A percentile compares a stretch with the other conserved stretches of the same genome.
These are phyloP conservation scores for Meyerozyma athensensis DNA, from an alignment of 1,139 yeast genomes.

Conservation along the genomic window DNA sequence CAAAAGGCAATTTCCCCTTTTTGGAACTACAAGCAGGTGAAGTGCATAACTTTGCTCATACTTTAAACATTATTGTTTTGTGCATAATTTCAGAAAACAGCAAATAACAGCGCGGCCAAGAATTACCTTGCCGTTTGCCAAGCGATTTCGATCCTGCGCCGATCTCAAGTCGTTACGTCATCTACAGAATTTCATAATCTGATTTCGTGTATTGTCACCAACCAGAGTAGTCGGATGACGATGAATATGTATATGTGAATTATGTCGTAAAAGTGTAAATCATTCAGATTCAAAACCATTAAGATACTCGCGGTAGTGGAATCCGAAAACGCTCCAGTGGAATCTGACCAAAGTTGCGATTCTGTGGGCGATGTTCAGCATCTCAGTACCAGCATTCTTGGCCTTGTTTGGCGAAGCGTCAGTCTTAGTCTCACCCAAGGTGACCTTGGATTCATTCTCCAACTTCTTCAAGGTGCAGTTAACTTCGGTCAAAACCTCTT, in stretches of 20 bases:
- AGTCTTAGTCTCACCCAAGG: slow-evolving; percentile 3
- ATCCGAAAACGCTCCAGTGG: slow-evolving; percentile 73
- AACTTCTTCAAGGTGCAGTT: slow-evolving; percentile 14
- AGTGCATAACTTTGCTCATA: no score
- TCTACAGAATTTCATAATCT: no score
- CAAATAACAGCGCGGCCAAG: no score
- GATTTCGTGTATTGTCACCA: not conserved
- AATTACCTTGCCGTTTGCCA: no score
- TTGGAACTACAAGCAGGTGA: no score
- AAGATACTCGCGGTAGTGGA: slow-evolving; percentile 36
- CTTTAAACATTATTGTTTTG: no score
- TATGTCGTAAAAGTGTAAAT: slow-evolving; percentile 4
- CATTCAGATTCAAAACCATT: slow-evolving; percentile 6
- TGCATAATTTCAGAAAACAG: no score
- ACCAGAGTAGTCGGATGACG: not conserved
- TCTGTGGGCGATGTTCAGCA: slow-evolving; percentile 46
- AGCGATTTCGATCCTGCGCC: no score
- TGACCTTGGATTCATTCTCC: slow-evolving; percentile 5
- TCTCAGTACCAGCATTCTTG: slow-evolving; percentile 25
- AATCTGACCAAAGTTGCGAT: slow-evolving; percentile 58
- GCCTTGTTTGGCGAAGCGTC: slow-evolving; percentile 2
- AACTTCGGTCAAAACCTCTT: slow-evolving; percentile 38
- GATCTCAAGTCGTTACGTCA: no score
- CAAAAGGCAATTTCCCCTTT: no score
- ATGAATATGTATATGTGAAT: slow-evolving; percentile 1